These are phyloP conservation scores for Stentor coeruleus DNA, from an alignment of 73 alveolate genomes.

Conservation along the genomic window DNA sequence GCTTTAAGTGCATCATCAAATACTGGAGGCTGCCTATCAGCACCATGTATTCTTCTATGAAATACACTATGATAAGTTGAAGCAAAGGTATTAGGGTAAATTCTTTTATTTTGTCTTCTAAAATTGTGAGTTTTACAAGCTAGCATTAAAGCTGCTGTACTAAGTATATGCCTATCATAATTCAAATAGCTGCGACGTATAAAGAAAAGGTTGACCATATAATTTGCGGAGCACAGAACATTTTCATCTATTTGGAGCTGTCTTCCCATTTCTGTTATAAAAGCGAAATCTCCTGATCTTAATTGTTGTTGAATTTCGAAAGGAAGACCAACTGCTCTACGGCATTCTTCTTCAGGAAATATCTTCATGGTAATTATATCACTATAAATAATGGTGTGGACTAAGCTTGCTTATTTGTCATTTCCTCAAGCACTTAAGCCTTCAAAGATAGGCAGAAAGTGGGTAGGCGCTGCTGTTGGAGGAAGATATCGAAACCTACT, in stretches of 20 bases:
- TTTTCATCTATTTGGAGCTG: constrained; percentile 19
- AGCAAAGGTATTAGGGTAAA: constrained; percentile 11
- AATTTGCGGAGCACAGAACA: constrained; percentile 21
- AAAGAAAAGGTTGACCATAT: constrained; percentile 24
- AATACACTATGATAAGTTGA: not conserved
- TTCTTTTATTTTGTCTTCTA: constrained; percentile 1
- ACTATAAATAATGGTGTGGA: constrained; percentile 12
- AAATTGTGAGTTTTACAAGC: constrained; percentile 17
- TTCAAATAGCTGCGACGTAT: constrained; percentile 2
- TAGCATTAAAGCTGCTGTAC: constrained; percentile 24
- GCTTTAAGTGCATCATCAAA: constrained; percentile 13
- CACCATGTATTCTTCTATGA: not conserved
- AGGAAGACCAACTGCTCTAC: constrained; percentile 24
- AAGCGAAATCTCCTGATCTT: constrained; percentile 22
- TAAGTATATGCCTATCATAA: constrained; percentile 21
- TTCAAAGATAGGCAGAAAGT: constrained; percentile 5
- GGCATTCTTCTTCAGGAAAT: constrained; percentile 22
- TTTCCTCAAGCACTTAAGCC: not conserved
- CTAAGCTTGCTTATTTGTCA: not conserved
- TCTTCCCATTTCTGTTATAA: constrained; percentile 23
- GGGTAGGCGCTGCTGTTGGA: constrained; percentile 45
- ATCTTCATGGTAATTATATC: not conserved
- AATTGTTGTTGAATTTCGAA: constrained; percentile 24
- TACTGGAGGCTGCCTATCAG: constrained; percentile 19
- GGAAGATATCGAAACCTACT: constrained; percentile 38